A percentile compares a stretch with the other conserved stretches of the same genome.
These are phyloP conservation scores for Lyophyllum semitale DNA, from an alignment of 768 basidiomycete genomes.

Conservation along the genomic window DNA sequence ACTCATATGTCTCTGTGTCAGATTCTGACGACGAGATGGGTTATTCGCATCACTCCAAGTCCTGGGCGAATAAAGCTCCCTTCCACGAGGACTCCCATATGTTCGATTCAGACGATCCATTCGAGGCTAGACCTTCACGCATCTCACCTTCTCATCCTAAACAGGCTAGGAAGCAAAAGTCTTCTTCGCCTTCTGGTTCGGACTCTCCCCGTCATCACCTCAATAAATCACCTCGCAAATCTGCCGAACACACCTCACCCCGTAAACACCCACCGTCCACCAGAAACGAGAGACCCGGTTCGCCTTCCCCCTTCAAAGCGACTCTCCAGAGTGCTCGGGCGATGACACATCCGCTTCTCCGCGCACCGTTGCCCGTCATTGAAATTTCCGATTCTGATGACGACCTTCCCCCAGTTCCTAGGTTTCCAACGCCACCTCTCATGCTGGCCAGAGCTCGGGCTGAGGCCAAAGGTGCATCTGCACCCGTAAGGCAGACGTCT, in stretches of 20 bases:
- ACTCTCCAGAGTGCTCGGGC: not conserved
- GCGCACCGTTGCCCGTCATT: slow-evolving; percentile 24
- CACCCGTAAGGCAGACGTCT: slow-evolving; percentile 3
- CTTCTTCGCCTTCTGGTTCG: slow-evolving; percentile 22
- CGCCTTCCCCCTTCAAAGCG: slow-evolving; percentile 10
- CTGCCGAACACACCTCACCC: slow-evolving; percentile 17
- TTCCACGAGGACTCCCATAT: slow-evolving; percentile 8
- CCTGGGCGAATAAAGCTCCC: not conserved
- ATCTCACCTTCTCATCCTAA: not conserved
- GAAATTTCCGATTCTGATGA: slow-evolving; percentile 41
- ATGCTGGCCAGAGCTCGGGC: slow-evolving; percentile 15
- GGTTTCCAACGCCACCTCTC: slow-evolving; percentile 8
- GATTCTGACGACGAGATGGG: slow-evolving; percentile 18
- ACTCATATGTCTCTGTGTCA: slow-evolving; percentile 7
- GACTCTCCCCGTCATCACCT: slow-evolving; percentile 3
- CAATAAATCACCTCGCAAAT: slow-evolving; percentile 22
- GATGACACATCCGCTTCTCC: not conserved
- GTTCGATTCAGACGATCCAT: slow-evolving; percentile 15
- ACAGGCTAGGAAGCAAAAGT: slow-evolving; percentile 5
- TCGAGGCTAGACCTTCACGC: not conserved
- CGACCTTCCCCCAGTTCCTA: not conserved
- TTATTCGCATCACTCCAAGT: no score
- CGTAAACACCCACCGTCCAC: not conserved
- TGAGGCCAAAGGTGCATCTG: not conserved
- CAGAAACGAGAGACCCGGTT: not conserved